A percentile compares a stretch with the other conserved stretches of the same genome.
Evolutionary conservation across 148 eudicot species (phyloP).

Genomic region (Vaccinium vitisidaea): DNA sequence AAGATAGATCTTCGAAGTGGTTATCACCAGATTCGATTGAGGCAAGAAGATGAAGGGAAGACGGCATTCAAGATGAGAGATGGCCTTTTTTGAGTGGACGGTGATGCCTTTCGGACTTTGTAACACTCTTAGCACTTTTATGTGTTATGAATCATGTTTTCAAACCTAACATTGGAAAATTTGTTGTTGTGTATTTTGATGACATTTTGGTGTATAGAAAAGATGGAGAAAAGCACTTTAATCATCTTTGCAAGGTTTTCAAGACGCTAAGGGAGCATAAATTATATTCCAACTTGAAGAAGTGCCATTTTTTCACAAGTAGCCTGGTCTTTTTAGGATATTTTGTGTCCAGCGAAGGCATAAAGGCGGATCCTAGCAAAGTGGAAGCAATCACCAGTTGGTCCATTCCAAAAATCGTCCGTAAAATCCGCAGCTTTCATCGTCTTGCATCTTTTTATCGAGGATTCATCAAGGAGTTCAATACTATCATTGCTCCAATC

Average conservation of each 20-base stretch:
- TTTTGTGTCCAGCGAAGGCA: not conserved
- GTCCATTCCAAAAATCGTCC: not conserved
- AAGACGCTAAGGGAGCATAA: too few species aligned
- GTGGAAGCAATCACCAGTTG: not conserved
- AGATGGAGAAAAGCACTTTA: too few species aligned
- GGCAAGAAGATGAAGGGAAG: not conserved
- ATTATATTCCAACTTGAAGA: not conserved
- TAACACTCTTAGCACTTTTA: not conserved
- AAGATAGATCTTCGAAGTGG: not conserved
- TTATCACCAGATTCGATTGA: too few species aligned
- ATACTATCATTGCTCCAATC: not conserved
- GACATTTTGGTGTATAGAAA: not conserved
- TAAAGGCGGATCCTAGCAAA: not conserved
- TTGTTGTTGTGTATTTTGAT: not conserved
- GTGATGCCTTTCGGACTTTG: not conserved
- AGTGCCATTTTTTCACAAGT: not conserved
- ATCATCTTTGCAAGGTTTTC: too few species aligned
- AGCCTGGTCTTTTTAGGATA: not conserved
- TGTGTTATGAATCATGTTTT: not conserved
- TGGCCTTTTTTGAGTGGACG: not conserved
- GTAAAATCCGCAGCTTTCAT: too few species aligned
- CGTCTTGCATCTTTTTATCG: not conserved
- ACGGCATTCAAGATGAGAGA: not conserved
- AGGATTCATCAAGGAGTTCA: not conserved
- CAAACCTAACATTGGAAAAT: not conserved